Evolutionary conservation across 306 rosid genomes (phyloP).

Genomic region (Sphenostylis stenocarpa): DNA sequence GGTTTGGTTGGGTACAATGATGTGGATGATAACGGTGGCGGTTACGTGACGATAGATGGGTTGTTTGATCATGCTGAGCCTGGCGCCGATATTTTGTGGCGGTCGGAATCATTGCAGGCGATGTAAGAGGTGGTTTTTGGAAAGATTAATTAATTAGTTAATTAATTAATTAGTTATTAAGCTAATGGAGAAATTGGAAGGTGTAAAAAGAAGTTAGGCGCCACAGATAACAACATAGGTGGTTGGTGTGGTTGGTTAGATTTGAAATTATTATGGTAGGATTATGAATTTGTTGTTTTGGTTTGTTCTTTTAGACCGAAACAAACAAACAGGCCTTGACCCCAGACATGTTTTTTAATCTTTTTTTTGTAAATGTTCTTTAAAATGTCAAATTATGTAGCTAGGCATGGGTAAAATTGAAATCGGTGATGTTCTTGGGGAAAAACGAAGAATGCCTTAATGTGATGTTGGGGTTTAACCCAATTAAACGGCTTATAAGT

Average conservation of each 20-base stretch:
- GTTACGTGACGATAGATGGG: conserved; percentile 61
- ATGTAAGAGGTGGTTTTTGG: conserved; percentile 30
- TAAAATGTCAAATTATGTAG: background rate
- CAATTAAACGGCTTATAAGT: too few relatives aligned
- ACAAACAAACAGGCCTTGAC: background rate
- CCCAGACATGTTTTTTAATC: background rate
- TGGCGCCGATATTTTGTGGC: conserved; percentile 42
- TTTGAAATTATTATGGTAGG: conserved; percentile 23
- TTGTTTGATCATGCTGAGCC: conserved; percentile 63
- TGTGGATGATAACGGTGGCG: background rate
- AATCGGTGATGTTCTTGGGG: background rate
- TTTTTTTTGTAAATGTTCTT: background rate
- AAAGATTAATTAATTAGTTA: background rate
- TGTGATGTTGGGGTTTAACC: too few relatives aligned
- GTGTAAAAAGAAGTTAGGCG: background rate
- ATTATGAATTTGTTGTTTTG: conserved; percentile 19
- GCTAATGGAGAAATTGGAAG: background rate
- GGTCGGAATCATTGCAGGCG: conserved; percentile 63
- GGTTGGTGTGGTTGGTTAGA: conserved; percentile 28
- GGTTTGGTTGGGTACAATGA: conserved; percentile 31
- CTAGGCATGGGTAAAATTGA: background rate
- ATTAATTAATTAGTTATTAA: background rate
- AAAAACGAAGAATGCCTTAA: background rate
- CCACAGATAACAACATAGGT: conserved; percentile 19
- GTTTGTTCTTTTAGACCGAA: background rate